Percentiles rank a stretch among this genome's conserved stretches.
These are phyloP conservation scores for Bryum argenteum DNA, from an alignment of 225 moss, liverwort and hornwort genomes.

Conservation along the genomic window DNA sequence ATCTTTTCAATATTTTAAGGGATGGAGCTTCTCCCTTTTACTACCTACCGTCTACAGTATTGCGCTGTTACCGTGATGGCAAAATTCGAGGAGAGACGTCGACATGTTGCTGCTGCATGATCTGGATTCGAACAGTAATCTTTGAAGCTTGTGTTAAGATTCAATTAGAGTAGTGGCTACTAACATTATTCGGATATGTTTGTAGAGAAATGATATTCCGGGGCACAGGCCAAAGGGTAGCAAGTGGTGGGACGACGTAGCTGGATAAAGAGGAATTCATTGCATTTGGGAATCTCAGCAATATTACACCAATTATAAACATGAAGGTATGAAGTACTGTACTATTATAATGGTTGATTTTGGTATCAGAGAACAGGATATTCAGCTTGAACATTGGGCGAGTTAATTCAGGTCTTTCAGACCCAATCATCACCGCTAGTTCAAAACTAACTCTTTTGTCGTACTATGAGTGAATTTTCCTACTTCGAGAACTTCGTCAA, in stretches of 20 bases:
- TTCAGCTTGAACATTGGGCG: neutral
- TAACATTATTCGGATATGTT: neutral
- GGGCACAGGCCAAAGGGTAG: neutral
- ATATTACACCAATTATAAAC: slow-evolving; percentile 3
- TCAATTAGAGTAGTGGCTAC: neutral
- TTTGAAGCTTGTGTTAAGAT: too few relatives aligned
- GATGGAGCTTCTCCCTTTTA: neutral
- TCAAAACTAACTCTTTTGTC: neutral
- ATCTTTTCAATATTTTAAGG: neutral
- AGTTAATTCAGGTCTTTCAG: neutral
- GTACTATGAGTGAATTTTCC: neutral
- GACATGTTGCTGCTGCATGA: neutral
- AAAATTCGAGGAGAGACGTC: too few relatives aligned
- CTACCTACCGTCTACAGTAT: neutral
- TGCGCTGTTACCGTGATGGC: neutral
- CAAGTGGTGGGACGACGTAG: neutral
- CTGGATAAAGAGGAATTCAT: slow-evolving; percentile 14
- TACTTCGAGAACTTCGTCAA: too few relatives aligned
- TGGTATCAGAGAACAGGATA: slow-evolving; percentile 3
- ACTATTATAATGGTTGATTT: neutral
- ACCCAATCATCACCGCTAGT: slow-evolving; percentile 7
- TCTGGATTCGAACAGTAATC: too few relatives aligned
- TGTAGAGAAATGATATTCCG: neutral
- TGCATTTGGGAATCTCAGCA: neutral
- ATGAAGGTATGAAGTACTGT: neutral